These are phyloP conservation scores for Dactylorhiza incarnata DNA, from an alignment of 106 monocot genomes.

Conservation along the genomic window DNA sequence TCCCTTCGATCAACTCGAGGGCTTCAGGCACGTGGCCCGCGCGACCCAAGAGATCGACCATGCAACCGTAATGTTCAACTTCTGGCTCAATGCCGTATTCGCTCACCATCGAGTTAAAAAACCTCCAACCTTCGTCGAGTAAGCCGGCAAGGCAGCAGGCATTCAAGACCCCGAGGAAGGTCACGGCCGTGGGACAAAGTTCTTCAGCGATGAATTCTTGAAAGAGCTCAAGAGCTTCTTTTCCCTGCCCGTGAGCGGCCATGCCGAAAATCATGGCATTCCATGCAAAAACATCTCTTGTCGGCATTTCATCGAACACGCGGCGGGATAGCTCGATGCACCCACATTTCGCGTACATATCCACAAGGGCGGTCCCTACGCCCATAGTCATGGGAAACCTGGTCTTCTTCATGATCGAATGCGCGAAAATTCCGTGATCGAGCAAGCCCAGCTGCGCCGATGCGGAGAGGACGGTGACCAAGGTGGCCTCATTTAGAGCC, in stretches of 20 bases:
- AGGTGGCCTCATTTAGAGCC: constrained; percentile 39
- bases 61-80: constrained; percentile 78
- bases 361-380: constrained; percentile 47
- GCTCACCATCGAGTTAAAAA: constrained; percentile 32
- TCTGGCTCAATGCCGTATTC: constrained; percentile 47
- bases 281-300: constrained; percentile 51
- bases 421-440: constrained; percentile 39
- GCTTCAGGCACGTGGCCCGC: constrained; percentile 57
- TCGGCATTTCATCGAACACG: constrained; percentile 34
- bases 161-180: constrained; percentile 58
- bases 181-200: constrained; percentile 34
- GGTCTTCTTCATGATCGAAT: constrained; percentile 20
- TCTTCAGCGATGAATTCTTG: constrained; percentile 28
- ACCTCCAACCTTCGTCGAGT: constrained; percentile 40
- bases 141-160: constrained; percentile 65
- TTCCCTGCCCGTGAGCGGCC: constrained; percentile 46
- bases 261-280: constrained; percentile 62
- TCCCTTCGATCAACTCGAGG: constrained; percentile 39
- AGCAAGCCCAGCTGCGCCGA: constrained; percentile 57
- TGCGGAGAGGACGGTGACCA: constrained; percentile 54
- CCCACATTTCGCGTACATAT: constrained; percentile 77
- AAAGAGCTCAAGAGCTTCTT: constrained; percentile 42
- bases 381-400: constrained; percentile 27
- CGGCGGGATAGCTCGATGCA: constrained; percentile 26
- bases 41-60: constrained; percentile 62